Evolutionary conservation across 2,329 filamentous ascomycete species (phyloP).

Genomic region (Westerdykella sp.): DNA sequence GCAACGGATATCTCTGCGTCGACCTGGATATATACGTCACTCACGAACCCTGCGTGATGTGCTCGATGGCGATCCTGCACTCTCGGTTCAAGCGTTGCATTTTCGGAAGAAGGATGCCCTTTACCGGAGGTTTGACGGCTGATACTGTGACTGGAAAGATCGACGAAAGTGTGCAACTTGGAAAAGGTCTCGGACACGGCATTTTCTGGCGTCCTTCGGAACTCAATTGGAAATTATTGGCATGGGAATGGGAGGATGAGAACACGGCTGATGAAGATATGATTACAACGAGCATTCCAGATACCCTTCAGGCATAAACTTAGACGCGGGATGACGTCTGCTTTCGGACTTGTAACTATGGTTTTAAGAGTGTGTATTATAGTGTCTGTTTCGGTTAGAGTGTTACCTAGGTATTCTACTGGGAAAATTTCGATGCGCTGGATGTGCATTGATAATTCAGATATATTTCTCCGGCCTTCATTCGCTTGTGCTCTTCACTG

Average conservation of each 20-base stretch:
- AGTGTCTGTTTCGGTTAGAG: too few relatives aligned
- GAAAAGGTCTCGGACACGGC: constrained; percentile 46
- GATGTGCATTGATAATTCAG: too few relatives aligned
- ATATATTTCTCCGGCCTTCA: too few relatives aligned
- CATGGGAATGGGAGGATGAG: constrained; percentile 61
- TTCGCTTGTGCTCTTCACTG: too few relatives aligned
- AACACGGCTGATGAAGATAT: constrained; percentile 1
- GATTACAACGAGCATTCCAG: constrained; percentile 11
- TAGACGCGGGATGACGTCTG: not conserved
- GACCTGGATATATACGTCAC: constrained; percentile 90
- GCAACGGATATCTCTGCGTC: constrained; percentile 87
- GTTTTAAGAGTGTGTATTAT: not conserved
- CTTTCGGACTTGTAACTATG: not conserved
- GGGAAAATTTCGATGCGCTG: too few relatives aligned
- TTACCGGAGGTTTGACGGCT: constrained; percentile 76
- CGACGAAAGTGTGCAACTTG: not conserved
- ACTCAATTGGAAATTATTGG: constrained; percentile 79
- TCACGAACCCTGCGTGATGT: constrained; percentile 94
- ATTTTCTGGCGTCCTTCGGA: constrained; percentile 62
- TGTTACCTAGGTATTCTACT: too few relatives aligned
- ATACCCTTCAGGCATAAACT: constrained; percentile 29
- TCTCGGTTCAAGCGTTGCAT: constrained; percentile 84
- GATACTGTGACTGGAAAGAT: constrained; percentile 43
- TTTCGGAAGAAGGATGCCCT: constrained; percentile 71
- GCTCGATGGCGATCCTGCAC: constrained; percentile 92